phyloP scores from a whole-genome alignment of 2,329 filamentous ascomycete genomes.

The Pestalotiopsis fici region DNA sequence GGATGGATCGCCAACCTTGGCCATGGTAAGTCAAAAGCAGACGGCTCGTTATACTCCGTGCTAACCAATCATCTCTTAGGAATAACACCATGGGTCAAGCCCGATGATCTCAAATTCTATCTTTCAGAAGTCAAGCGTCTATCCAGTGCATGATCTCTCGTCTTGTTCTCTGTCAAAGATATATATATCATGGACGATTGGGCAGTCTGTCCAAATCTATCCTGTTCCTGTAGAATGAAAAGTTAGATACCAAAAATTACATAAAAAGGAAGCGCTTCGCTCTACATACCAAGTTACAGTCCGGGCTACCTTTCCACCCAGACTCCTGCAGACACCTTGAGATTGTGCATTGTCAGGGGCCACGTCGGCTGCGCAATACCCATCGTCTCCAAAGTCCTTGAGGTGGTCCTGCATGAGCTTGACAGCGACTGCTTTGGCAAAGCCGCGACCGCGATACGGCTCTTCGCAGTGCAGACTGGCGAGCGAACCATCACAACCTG shows the following conservation, averaged over 20 bases:
- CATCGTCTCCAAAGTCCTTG: constrained; percentile 44
- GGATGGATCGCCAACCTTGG: constrained; percentile 98
- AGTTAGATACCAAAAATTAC: not conserved
- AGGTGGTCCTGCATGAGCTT: constrained; percentile 58
- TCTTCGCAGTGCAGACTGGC: constrained; percentile 63
- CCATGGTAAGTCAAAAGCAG: constrained; percentile 67
- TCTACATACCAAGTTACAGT: constrained; percentile 57
- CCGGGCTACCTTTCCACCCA: constrained; percentile 60
- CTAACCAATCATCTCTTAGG: constrained; percentile 49
- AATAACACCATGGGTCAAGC: constrained; percentile 92
- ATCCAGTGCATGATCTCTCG: constrained; percentile 13
- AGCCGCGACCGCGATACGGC: constrained; percentile 58
- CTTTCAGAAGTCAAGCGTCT: constrained; percentile 87
- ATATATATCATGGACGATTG: not conserved
- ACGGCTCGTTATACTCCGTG: not conserved
- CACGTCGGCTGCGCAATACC: constrained; percentile 65
- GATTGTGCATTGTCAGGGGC: constrained; percentile 61
- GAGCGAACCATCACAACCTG: constrained; percentile 62
- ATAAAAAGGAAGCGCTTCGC: not conserved
- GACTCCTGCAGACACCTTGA: constrained; percentile 60
- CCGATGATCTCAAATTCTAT: constrained; percentile 90
- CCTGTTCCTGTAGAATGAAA: constrained; percentile 10
- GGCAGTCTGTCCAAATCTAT: constrained; percentile 9
- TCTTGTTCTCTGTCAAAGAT: not conserved
- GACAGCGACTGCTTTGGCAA: constrained; percentile 62